Evolutionary conservation across 352 stramenopile genomes (phyloP).

Genomic region (Blastocystis sp.): DNA sequence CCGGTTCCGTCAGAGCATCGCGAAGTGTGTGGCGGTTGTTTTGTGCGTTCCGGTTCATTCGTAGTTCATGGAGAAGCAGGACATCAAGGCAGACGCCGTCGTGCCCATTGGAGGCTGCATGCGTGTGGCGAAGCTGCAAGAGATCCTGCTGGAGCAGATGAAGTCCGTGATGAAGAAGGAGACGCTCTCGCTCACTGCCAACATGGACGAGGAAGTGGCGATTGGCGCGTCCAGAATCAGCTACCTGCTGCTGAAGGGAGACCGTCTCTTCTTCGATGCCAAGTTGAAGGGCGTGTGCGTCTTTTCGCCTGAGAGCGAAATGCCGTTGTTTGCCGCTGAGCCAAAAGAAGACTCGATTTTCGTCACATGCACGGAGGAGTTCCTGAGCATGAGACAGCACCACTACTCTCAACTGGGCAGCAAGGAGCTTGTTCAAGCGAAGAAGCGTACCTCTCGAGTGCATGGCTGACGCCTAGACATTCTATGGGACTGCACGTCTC

Average conservation of each 20-base stretch:
- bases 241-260: conserved; percentile 7
- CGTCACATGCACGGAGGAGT: neutral
- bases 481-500: neutral
- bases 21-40: neutral
- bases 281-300: neutral
- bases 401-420: neutral
- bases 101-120: conserved; percentile 23
- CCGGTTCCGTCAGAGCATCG: neutral
- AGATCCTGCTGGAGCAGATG: neutral
- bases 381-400: neutral
- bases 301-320: neutral
- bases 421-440: neutral
- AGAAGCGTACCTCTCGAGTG: neutral
- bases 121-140: neutral
- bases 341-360: neutral
- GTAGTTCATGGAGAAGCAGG: conserved; percentile 15
- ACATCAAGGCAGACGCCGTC: neutral
- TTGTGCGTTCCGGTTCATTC: neutral
- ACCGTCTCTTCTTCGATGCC: conserved; percentile 5
- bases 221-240: conserved; percentile 6
- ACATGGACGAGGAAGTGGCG: conserved; percentile 46
- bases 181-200: neutral
- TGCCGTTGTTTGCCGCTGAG: neutral
- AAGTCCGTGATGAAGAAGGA: neutral
- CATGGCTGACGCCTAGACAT: neutral